Conservation (phyloP, 805 yeast species). For the Starmerella stellata region DNA sequence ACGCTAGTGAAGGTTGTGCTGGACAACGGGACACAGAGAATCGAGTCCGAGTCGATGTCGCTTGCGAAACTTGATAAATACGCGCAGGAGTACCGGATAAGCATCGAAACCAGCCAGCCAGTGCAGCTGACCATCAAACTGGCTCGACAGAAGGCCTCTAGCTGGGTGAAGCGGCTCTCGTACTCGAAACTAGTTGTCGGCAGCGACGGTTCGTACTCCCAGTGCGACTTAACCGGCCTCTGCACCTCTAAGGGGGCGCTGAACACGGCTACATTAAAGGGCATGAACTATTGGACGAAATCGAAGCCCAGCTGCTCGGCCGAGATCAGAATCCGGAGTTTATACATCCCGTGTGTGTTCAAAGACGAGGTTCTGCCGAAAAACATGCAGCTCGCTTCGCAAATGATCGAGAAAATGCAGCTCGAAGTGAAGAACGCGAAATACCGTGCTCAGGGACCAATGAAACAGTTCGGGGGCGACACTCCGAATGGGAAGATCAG, state of each 20-base stretch:
- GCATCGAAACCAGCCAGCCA: constrained; percentile 37
- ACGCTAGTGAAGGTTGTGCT: constrained; percentile 33
- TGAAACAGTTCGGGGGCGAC: constrained; percentile 88
- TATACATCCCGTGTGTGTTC: constrained; percentile 41
- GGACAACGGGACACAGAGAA: constrained; percentile 70
- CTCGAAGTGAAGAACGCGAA: constrained; percentile 18
- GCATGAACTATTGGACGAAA: constrained; percentile 10
- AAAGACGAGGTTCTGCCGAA: constrained; percentile 35
- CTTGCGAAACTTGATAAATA: constrained; percentile 25
- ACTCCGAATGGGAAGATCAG: constrained; percentile 42
- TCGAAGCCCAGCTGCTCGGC: constrained; percentile 14
- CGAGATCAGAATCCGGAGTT: constrained; percentile 34
- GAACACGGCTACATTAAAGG: constrained; percentile 23
- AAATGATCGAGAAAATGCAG: constrained; percentile 18
- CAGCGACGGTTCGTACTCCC: constrained; percentile 12
- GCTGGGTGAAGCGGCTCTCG: neutral
- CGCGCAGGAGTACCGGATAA: constrained; percentile 58
- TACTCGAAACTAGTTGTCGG: constrained; percentile 2
- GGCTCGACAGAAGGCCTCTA: constrained; percentile 23
- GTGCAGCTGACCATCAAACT: constrained; percentile 39
- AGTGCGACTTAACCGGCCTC: constrained; percentile 33
- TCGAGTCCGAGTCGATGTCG: constrained; percentile 38
- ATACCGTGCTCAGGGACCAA: constrained; percentile 37
- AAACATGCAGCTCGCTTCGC: constrained; percentile 32
- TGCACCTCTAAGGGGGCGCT: constrained; percentile 34